phyloP scores from a whole-genome alignment of 768 basidiomycete genomes.

The Boletus huronensis region DNA sequence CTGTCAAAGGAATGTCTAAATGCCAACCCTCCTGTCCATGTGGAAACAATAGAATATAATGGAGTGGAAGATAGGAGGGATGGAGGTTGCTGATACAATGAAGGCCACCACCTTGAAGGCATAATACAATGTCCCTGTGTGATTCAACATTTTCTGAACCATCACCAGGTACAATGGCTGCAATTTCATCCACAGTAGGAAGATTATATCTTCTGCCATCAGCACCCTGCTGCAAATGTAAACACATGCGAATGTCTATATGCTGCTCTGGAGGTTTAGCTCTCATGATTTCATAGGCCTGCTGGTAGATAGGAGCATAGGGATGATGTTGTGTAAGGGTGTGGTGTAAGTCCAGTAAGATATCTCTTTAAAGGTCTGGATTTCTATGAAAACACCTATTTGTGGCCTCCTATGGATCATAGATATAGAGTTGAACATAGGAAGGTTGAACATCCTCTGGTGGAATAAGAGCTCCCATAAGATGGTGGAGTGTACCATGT shows the following conservation, averaged over 20 bases:
- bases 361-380: neutral
- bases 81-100: neutral
- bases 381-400: neutral
- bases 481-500: neutral
- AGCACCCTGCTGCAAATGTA: neutral
- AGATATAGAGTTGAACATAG: neutral
- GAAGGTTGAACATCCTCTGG: neutral
- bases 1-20: constrained; percentile 13
- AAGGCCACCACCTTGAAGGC: constrained; percentile 17
- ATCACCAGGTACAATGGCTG: constrained; percentile 39
- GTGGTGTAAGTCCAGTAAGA: no score
- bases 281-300: constrained; percentile 19
- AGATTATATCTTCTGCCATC: constrained; percentile 42
- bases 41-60: constrained; percentile 37
- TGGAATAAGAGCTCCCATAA: neutral
- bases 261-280: no score
- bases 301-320: constrained; percentile 20
- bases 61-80: neutral
- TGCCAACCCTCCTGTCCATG: constrained; percentile 39
- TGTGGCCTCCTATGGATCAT: neutral
- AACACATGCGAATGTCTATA: no score
- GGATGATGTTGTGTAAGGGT: neutral
- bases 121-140: constrained; percentile 35
- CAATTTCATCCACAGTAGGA: constrained; percentile 42
- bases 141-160: constrained; percentile 11